Evolutionary conservation across 2,329 filamentous ascomycete genomes (phyloP).

Genomic region (Mycosphaerella arachidis): DNA sequence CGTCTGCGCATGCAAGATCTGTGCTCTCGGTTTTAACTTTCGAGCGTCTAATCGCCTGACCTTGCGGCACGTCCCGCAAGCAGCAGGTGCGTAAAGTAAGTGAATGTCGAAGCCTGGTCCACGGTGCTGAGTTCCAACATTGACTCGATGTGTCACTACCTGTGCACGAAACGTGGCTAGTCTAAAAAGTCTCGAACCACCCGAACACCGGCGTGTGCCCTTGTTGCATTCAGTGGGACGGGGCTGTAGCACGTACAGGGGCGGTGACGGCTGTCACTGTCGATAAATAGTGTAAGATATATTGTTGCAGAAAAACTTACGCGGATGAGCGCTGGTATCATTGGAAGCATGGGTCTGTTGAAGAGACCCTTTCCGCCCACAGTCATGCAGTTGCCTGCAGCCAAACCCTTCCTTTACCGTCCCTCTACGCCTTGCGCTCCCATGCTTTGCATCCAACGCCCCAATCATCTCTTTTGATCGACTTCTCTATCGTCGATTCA

Average conservation of each 20-base stretch:
- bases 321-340: constrained; percentile 35
- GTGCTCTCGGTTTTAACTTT: not conserved
- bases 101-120: not conserved
- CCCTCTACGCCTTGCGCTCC: constrained; percentile 10
- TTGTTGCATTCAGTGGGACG: not conserved
- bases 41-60: not conserved
- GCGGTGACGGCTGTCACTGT: not conserved
- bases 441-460: constrained; percentile 9
- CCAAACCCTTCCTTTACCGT: constrained; percentile 1
- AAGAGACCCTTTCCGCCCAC: constrained; percentile 23
- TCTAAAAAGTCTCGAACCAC: not conserved
- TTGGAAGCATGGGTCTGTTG: constrained; percentile 28
- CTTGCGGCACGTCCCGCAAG: not conserved
- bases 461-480: constrained; percentile 4
- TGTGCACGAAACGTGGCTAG: not conserved
- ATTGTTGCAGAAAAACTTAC: constrained; percentile 25
- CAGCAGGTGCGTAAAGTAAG: not conserved
- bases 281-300: not conserved
- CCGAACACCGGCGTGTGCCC: not conserved
- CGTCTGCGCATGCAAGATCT: not conserved
- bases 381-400: constrained; percentile 4
- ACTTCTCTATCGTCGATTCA: constrained; percentile 24
- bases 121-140: not conserved
- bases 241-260: not conserved
- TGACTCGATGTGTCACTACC: not conserved